Base-by-base conservation (phyloP, 2,329 filamentous ascomycete genomes). In the Colletotrichum sp. region DNA sequence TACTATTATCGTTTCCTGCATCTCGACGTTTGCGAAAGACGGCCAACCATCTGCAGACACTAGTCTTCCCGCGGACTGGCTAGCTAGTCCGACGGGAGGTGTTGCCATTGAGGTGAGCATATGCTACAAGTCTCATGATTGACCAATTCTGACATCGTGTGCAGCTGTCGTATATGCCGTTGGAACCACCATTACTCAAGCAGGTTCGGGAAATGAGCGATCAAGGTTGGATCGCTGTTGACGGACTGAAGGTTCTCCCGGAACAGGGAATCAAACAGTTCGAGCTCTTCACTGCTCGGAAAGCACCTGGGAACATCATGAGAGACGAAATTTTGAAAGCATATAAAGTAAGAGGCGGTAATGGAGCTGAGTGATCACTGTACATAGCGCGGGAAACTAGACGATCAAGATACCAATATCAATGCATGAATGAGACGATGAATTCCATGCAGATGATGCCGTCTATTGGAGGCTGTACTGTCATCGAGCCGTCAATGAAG, bases 261-360 rank as follows among this genome's bases (percentile, higher is more conserved):
- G 94, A 96, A 81, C 94, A 96, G 81, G 94, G 93, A 0, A 94
- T 94, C 83, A 94, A 94, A 2, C 94, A 96, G 79, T 96, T 96
- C 80, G 94, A 96, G 83, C 84, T 96, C 4, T 95, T 96, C 81
- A 96, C 94, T 0, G 94, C 94, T 1, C 88, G 93, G 59, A 89
- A 92, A 78, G 93, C 93, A 13, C 93, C 93, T 7, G 89, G 94
- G 21, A 86, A 90, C 61, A 83, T 94, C 55, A 96, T 96, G 94
- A 89, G 52, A 76, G 86, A 90, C 61, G 92, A 92, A 78, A 91
- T 93, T 14, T 83, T 89, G 69, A 81, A 82, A 65, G 84, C 87
- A 3, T 89, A 88, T 69, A 52, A 70, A 26, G 83, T 43, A 83
- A 85, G 58, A 85, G 52, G 52, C 13, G 52, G 52, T 28, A 56